Evolutionary conservation across 495 filamentous ascomycete genomes (phyloP).

Genomic region (Talaromyces adpressus): DNA sequence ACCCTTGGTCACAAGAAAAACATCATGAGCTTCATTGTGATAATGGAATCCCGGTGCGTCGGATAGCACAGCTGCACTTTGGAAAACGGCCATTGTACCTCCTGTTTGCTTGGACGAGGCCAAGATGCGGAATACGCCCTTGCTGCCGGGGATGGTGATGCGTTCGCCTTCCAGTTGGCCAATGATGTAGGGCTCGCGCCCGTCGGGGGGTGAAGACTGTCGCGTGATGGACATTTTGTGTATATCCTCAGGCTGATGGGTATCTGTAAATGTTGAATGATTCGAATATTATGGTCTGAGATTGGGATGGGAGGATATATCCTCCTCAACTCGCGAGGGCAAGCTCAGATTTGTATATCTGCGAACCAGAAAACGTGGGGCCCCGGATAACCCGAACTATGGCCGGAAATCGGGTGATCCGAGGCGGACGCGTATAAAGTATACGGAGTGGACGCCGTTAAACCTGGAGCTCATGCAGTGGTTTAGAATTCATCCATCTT

Average conservation of each 20-base stretch:
- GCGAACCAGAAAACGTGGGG: not conserved
- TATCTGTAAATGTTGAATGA: not conserved
- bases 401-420: not conserved
- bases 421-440: not conserved
- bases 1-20: constrained; percentile 41
- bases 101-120: constrained; percentile 38
- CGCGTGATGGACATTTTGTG: not conserved
- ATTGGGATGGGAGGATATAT: not conserved
- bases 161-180: constrained; percentile 36
- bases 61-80: constrained; percentile 33
- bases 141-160: constrained; percentile 38
- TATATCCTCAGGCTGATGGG: not conserved
- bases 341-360: not conserved
- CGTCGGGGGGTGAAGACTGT: not conserved
- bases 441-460: not conserved
- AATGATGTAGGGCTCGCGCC: constrained; percentile 23
- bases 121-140: constrained; percentile 36
- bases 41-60: constrained; percentile 42
- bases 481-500: not conserved
- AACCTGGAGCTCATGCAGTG: not conserved
- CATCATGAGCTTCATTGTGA: constrained; percentile 41
- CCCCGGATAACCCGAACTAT: not conserved
- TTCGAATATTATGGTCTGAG: not conserved
- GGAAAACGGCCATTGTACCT: constrained; percentile 38
- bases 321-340: not conserved